A percentile compares a stretch with the other conserved stretches of the same genome.
Conservation (phyloP, 2,329 filamentous ascomycete species). For the Ascosphaera apis region DNA sequence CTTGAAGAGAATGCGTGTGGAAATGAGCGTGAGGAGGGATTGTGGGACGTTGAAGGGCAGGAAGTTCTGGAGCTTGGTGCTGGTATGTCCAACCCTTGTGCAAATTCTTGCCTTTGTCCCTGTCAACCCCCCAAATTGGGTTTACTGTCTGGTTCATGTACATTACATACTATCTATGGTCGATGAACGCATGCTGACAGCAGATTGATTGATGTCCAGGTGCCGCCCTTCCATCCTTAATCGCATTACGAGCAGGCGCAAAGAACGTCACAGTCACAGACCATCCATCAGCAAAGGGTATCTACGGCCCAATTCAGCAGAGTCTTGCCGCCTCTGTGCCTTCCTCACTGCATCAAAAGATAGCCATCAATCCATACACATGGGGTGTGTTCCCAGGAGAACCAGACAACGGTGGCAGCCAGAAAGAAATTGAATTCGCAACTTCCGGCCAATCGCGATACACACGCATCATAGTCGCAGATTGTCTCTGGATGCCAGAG, state of each 20-base stretch:
- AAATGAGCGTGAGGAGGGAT: slow-evolving; percentile 2
- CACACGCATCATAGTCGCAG: slow-evolving; percentile 33
- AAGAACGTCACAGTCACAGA: slow-evolving; percentile 27
- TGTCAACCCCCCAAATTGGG: background rate
- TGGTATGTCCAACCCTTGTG: slow-evolving; percentile 24
- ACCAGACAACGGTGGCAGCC: background rate
- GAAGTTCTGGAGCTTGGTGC: slow-evolving; percentile 35
- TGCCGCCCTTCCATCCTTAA: slow-evolving; percentile 19
- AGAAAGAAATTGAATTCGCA: slow-evolving; percentile 14
- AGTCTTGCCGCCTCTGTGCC: slow-evolving; percentile 27
- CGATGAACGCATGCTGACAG: background rate
- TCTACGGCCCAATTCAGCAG: slow-evolving; percentile 19
- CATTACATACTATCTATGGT: slow-evolving; percentile 2
- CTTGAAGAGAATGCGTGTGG: slow-evolving; percentile 1
- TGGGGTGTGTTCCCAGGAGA: slow-evolving; percentile 26
- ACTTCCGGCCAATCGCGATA: slow-evolving; percentile 17
- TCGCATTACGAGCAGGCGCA: slow-evolving; percentile 16
- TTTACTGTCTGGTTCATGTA: background rate
- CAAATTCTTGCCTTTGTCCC: slow-evolving; percentile 2
- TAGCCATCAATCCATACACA: slow-evolving; percentile 27
- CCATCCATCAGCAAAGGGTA: slow-evolving; percentile 20
- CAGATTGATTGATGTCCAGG: slow-evolving; percentile 9
- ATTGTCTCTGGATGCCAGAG: slow-evolving; percentile 36
- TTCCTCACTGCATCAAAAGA: slow-evolving; percentile 6
- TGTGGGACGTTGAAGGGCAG: slow-evolving; percentile 25